Evolutionary conservation across 1,284 basidiomycete species (phyloP), one percentile per base, ranked within the genome.

Genomic region (Apiotrichum gracile): DNA sequence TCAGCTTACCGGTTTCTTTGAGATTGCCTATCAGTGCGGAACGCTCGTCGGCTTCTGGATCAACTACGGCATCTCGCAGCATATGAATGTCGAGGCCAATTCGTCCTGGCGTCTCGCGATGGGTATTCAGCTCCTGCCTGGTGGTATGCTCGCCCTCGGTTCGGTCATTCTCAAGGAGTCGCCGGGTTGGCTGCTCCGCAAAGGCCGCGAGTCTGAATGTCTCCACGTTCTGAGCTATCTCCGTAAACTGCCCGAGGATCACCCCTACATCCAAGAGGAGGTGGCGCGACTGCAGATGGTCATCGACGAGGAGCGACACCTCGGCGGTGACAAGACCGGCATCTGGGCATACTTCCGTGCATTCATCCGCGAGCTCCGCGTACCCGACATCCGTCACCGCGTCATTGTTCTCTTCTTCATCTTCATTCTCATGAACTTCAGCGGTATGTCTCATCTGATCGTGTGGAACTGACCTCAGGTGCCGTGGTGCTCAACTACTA

Each of bases 111-210:
- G 77, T 10, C 77, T 81, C 53, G 78, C 80, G 2, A 77, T 81
- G 57, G 78, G 77, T 2, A 69, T 82, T 12, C 81, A 82, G 60
- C 72, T 82, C 39, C 75, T 81, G 62, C 81, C 81, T 1, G 80
- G 78, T 5, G 56, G 78, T 2, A 35, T 80, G 8, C 70, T 80
- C 34, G 65, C 75, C 42, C 51, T 79, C 39, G 77, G 75, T n/a
- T 65, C 73, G 1, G 63, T 78, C 43, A 77, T 80, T 61, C 64
- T 81, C 21, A 68, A 70, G 34, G 80, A 82, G 57, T 79, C 79
- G 0, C 81, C 81, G 0, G 70, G 78, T 3, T 80, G 79, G 76
- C 74, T 82, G 13, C 67, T 80, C 45, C 72, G 76, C 6, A 72
- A 75, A n/a, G 77, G 77, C 16, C 69, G 72, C 5, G 69, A 73